phyloP scores from a whole-genome alignment of 192 early-diverging fungal genomes.

The Jimgerdemannia lactiflua region DNA sequence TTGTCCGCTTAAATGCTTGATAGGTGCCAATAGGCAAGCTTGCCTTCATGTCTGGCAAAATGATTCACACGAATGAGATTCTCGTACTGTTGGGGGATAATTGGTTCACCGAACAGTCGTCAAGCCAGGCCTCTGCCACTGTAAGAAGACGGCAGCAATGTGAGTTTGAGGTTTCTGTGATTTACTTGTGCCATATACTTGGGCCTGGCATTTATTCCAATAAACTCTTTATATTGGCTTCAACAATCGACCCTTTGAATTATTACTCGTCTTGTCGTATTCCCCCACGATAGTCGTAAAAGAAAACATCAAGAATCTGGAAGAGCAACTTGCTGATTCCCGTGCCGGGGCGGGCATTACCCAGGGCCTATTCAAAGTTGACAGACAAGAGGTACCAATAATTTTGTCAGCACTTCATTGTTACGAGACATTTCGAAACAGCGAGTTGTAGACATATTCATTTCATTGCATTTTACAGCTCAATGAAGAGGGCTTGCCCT shows the following conservation, averaged over 20 bases:
- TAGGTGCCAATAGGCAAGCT: conserved; percentile 82
- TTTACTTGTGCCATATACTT: too few relatives aligned
- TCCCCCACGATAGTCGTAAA: conserved; percentile 31
- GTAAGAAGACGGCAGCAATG: conserved; percentile 66
- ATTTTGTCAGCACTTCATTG: neutral
- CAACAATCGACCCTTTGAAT: too few relatives aligned
- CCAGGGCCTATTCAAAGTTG: conserved; percentile 8
- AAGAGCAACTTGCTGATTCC: conserved; percentile 46
- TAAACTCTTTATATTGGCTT: too few relatives aligned
- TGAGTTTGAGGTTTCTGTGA: conserved; percentile 23
- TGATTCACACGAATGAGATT: conserved; percentile 94
- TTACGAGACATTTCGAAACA: neutral
- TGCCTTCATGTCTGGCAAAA: conserved; percentile 83
- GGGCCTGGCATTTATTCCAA: too few relatives aligned
- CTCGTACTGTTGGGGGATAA: conserved; percentile 87
- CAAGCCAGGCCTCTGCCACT: conserved; percentile 69
- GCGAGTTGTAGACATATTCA: neutral
- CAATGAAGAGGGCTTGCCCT: conserved; percentile 76
- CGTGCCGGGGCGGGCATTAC: conserved; percentile 21
- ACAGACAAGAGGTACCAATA: conserved; percentile 8
- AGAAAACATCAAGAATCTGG: conserved; percentile 42
- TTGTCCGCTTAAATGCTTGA: neutral
- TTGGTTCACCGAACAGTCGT: conserved; percentile 86
- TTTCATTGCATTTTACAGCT: conserved; percentile 27
- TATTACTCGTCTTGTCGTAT: too few relatives aligned